phyloP scores from a whole-genome alignment of 2,329 filamentous ascomycete genomes.

The Neopestalotiopsis clavispora region DNA sequence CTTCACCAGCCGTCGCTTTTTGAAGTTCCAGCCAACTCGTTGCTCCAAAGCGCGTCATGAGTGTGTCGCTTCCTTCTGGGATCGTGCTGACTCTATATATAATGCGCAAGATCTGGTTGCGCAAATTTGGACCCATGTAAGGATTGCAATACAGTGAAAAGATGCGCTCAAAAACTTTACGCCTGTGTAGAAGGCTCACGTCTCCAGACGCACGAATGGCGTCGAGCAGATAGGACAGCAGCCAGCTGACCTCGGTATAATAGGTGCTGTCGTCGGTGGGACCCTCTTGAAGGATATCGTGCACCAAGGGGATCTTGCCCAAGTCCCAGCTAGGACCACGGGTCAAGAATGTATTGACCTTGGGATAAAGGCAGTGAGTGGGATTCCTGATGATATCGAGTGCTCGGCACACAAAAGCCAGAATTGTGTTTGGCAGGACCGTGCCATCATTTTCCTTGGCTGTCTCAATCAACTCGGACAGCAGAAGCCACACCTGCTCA shows the following conservation, averaged over 20 bases:
- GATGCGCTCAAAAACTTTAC: slow-evolving; percentile 57
- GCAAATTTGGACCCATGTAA: slow-evolving; percentile 32
- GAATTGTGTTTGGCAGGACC: slow-evolving; percentile 70
- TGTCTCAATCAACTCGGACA: slow-evolving; percentile 82
- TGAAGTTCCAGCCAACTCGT: slow-evolving; percentile 35
- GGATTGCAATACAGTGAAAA: slow-evolving; percentile 40
- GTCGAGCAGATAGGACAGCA: slow-evolving; percentile 36
- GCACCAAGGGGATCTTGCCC: slow-evolving; percentile 74
- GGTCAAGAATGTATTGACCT: slow-evolving; percentile 84
- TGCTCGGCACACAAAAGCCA: slow-evolving; percentile 75
- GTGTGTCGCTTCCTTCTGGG: slow-evolving; percentile 36
- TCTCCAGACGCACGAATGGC: slow-evolving; percentile 33
- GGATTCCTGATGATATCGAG: slow-evolving; percentile 76
- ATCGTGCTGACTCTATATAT: slow-evolving; percentile 34
- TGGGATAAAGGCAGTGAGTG: slow-evolving; percentile 81
- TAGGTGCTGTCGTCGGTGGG: slow-evolving; percentile 41
- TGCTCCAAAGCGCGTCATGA: slow-evolving; percentile 38
- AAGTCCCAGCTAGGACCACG: slow-evolving; percentile 77
- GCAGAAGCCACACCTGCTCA: slow-evolving; percentile 77
- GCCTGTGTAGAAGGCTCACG: slow-evolving; percentile 34
- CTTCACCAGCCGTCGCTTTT: slow-evolving; percentile 25
- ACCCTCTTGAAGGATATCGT: slow-evolving; percentile 60
- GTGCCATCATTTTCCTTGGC: slow-evolving; percentile 44
- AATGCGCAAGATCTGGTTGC: slow-evolving; percentile 32
- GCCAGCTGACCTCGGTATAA: slow-evolving; percentile 38